A percentile compares a stretch with the other conserved stretches of the same genome.
These are phyloP conservation scores for Puccinia horiana DNA, from an alignment of 1,284 basidiomycete genomes.

Conservation along the genomic window DNA sequence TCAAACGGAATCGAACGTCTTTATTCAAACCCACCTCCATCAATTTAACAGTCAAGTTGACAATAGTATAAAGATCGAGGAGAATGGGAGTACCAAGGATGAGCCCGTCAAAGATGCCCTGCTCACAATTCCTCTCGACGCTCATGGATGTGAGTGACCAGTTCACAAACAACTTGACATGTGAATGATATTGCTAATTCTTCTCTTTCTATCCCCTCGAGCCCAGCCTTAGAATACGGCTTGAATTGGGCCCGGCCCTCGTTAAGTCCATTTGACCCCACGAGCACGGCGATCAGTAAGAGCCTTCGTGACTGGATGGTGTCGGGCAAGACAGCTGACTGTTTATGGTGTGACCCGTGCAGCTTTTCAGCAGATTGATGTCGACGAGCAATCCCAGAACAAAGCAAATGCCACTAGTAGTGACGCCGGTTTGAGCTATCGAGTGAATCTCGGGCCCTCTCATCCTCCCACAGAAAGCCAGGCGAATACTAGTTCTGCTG, in stretches of 20 bases:
- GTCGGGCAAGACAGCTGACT: conserved; percentile 55
- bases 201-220: conserved; percentile 29
- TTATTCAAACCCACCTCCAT: conserved; percentile 58
- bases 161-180: too few relatives aligned
- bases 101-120: neutral
- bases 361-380: conserved; percentile 88
- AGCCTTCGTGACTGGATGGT: conserved; percentile 54
- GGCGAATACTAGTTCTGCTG: neutral
- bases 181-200: neutral
- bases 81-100: neutral
- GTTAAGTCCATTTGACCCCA: conserved; percentile 65
- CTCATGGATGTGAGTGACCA: conserved; percentile 7
- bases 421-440: conserved; percentile 25
- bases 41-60: too few relatives aligned
- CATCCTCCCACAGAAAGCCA: neutral
- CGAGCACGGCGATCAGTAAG: conserved; percentile 68
- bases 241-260: conserved; percentile 74
- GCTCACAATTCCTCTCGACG: neutral
- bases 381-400: conserved; percentile 72
- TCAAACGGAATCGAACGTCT: conserved; percentile 62
- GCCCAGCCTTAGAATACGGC: conserved; percentile 51
- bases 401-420: too few relatives aligned
- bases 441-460: neutral
- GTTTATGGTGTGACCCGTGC: conserved; percentile 35
- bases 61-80: conserved; percentile 28